A percentile compares a stretch with the other conserved stretches of the same genome.
phyloP scores from a whole-genome alignment of 257 asterid genomes.

The Capsicum rhomboideum region DNA sequence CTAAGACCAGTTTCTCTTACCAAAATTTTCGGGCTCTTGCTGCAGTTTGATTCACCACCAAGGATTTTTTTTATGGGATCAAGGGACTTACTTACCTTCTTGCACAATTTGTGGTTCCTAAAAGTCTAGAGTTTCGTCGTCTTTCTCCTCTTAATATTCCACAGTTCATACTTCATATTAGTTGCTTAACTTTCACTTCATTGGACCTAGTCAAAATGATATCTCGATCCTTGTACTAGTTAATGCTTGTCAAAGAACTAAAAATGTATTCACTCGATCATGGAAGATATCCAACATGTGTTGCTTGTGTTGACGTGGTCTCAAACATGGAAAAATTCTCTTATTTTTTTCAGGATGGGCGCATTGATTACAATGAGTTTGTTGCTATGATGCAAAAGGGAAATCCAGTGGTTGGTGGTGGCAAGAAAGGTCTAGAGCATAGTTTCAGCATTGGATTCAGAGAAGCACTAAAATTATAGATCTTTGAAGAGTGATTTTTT shows the following conservation, averaged over 20 bases:
- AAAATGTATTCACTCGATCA: neutral
- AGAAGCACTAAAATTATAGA: constrained; percentile 23
- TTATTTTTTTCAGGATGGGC: constrained; percentile 61
- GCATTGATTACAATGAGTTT: constrained; percentile 39
- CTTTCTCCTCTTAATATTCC: neutral
- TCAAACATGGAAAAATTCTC: neutral
- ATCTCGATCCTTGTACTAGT: neutral
- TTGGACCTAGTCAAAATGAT: neutral
- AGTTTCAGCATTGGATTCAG: constrained; percentile 30
- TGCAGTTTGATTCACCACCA: neutral
- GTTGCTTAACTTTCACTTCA: neutral
- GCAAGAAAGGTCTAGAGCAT: constrained; percentile 20
- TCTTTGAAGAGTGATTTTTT: neutral
- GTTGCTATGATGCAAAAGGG: constrained; percentile 44
- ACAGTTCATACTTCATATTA: neutral
- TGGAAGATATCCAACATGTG: neutral
- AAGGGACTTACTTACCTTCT: neutral
- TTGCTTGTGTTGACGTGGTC: neutral
- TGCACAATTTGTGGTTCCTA: neutral
- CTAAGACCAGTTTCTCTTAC: neutral
- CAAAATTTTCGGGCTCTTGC: neutral
- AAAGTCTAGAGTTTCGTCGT: neutral
- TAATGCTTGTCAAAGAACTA: neutral
- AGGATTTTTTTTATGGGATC: neutral
- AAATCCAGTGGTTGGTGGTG: constrained; percentile 24